Conservation (phyloP, 768 basidiomycete species). For the Termitomyces sp. region DNA sequence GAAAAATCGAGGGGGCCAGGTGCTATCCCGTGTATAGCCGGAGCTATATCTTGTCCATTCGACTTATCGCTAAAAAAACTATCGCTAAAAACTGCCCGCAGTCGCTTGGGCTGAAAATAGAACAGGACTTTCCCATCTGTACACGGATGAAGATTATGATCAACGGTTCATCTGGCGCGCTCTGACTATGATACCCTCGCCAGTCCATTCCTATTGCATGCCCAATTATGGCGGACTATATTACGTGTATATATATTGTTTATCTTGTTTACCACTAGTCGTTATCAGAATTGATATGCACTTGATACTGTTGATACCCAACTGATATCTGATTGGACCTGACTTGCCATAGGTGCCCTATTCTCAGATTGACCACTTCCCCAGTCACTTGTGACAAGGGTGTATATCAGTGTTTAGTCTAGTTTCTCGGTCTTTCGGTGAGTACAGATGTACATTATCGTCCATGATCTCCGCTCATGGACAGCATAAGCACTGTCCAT, state of each 20-base stretch:
- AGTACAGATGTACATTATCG: too few species aligned
- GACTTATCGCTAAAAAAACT: too few species aligned
- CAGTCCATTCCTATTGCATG: neutral
- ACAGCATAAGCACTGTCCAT: too few species aligned
- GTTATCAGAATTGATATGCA: neutral
- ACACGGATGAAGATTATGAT: neutral
- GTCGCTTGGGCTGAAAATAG: neutral
- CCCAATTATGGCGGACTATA: neutral
- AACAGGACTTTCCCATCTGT: neutral
- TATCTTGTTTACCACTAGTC: neutral
- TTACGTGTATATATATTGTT: neutral
- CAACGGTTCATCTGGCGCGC: neutral
- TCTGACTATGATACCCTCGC: neutral
- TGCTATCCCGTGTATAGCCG: constrained; percentile 7
- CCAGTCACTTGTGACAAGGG: too few species aligned
- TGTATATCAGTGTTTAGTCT: too few species aligned
- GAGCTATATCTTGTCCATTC: neutral
- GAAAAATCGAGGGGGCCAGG: constrained; percentile 2
- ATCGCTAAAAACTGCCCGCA: neutral
- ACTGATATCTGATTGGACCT: too few species aligned
- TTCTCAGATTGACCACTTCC: too few species aligned
- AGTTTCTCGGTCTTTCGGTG: too few species aligned
- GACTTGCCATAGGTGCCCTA: too few species aligned
- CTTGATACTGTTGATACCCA: neutral
- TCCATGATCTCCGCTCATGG: too few species aligned